Base-by-base conservation (phyloP, 2,329 filamentous ascomycete species). In the Falciphora oryzae region DNA sequence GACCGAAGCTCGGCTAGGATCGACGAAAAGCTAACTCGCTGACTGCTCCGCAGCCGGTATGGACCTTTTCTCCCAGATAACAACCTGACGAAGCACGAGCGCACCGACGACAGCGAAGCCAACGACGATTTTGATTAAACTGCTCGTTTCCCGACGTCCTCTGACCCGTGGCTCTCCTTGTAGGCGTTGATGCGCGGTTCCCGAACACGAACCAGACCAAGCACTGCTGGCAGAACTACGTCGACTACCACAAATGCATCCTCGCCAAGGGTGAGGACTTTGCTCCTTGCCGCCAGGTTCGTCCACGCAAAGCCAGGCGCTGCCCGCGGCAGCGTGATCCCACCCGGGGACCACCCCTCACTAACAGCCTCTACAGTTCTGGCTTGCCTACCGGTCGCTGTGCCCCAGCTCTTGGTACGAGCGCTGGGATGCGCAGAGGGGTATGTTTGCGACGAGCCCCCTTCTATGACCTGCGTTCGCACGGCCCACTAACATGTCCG, bases 211-310 rank as follows among this genome's bases (percentile, higher is more conserved):
- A 99, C 85, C 92, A 95, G 84, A 90, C 93, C 82, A 97, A 97
- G 90, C 93, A 99, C 88, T 99, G 95, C 92, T 99, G 95, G 95
- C 96, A 99, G 81, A 99, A 99, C 88, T 99, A 99, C 83, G 95
- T 99, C 84, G 95, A 99, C 82, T 98, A 99, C 87, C 92, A 99
- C 89, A 99, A 99, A 88, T 99, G 95, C 85, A 93, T 97, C 81
- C 84, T 89, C 77, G 94, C 93, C 82, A 98, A 98, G 88, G 94
- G 94, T 81, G 94, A 98, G 85, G 93, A 97, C 77, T 98, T 98
- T 80, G 89, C 91, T 73, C 94, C 94, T 70, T 98, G 94, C 90
- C 90, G 89, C 76, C 93, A 97, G 90, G 93, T 97, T 89, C 70
- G 78, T 65, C 44, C 50, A 27, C 59, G 35, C 59, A 61, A n/a